Base-by-base conservation (phyloP, 2,329 filamentous ascomycete species). In the Xylaria arbuscula region DNA sequence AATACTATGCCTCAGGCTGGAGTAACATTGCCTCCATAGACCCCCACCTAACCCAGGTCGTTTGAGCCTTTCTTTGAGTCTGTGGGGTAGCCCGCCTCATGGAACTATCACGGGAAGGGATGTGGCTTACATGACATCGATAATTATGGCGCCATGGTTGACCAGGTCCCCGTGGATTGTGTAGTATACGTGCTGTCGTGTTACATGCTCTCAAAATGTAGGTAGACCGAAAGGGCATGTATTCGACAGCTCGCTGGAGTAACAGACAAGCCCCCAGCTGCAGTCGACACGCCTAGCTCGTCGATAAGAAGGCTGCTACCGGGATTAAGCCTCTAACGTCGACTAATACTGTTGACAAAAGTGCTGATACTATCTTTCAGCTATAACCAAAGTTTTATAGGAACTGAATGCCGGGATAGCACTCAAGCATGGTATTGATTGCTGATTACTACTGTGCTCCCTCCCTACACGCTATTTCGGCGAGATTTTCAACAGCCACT, bases 281-380 rank as follows among this genome's bases (percentile, higher is more conserved):
- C 45, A 47, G 36, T 34, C 19, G 28, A 24, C 53, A 19, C 53
- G 42, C 45, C 36, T 63, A 57, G 51, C 15, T 28, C 40, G 32
- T 54, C 47, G 45, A 40, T 59, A 67, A 59, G 13, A 48, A 10
- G 45, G 17, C 51, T 57, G 17, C 42, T 57, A 15, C 48, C 38
- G 15, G 47, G 54, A 42, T 57, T 34, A 24, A 15, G 32, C 13
- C 32, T 58, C 34, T 38, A 28, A 17, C 11, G 40, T 62, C 45
- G 59, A 59, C 59, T 64, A 59, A 55, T 59, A 53, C 22, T 50
- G 32, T 63, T 51, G 48, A 15, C 40, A 62, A 57, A 67, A 28
- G 54, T 10, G 53, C 17, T 51, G 13, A n/a, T 32, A 40, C 19
- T 56, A 47, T 36, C 19, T 50, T n/a, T 51, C 53, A 45, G 22